phyloP scores from a whole-genome alignment of 805 yeast genomes.

The Metschnikowia rubicola region DNA sequence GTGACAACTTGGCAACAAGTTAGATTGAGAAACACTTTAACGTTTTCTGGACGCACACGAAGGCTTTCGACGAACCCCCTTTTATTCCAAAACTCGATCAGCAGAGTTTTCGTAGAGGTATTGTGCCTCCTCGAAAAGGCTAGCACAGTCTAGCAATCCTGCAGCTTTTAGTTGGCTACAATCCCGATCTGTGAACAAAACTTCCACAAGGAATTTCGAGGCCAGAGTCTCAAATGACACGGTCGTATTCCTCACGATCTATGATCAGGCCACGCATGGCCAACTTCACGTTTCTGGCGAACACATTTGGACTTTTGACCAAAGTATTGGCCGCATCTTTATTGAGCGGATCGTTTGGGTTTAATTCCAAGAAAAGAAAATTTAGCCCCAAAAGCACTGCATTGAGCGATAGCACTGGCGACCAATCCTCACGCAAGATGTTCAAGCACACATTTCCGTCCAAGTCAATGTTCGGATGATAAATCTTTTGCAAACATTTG shows the following conservation, averaged over 20 bases:
- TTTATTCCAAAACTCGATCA: too few species aligned
- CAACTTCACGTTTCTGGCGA: conserved; percentile 52
- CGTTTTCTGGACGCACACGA: too few species aligned
- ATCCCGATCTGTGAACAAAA: too few species aligned
- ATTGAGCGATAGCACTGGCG: conserved; percentile 82
- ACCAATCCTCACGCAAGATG: conserved; percentile 93
- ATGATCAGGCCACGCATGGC: conserved; percentile 75
- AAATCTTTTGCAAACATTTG: conserved; percentile 64
- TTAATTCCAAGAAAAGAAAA: conserved; percentile 84
- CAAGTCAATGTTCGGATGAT: conserved; percentile 90
- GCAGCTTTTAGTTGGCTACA: too few species aligned
- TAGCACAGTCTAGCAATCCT: too few species aligned
- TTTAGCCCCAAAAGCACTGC: conserved; percentile 81
- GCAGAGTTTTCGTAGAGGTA: too few species aligned
- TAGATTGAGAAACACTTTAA: too few species aligned
- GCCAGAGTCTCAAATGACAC: too few species aligned
- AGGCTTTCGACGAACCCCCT: too few species aligned
- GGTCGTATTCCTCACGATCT: conserved; percentile 57
- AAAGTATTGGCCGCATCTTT: conserved; percentile 74
- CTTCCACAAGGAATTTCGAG: too few species aligned
- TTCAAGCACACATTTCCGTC: conserved; percentile 91
- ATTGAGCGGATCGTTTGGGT: conserved; percentile 88
- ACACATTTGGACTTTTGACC: conserved; percentile 38
- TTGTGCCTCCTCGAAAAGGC: too few species aligned
- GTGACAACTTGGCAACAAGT: too few species aligned